Percentiles rank a stretch among this genome's conserved stretches.
These are phyloP conservation scores for Candida dubliniensis DNA, from an alignment of 1,139 yeast genomes.

Conservation along the genomic window DNA sequence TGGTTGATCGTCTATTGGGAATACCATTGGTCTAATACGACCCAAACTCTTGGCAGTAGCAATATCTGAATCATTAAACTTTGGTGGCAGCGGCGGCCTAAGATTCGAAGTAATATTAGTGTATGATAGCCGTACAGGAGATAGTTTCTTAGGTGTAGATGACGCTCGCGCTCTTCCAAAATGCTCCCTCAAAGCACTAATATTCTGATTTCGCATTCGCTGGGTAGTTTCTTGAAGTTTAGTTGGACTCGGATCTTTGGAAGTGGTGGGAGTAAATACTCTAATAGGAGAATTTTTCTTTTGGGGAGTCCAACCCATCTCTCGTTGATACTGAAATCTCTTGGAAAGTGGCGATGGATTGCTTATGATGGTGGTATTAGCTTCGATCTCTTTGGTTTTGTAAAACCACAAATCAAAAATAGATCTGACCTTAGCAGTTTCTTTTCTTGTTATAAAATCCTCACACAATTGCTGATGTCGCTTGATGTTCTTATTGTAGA, in stretches of 20 bases:
- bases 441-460: conserved; percentile 36
- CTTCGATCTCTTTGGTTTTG: conserved; percentile 19
- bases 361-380: conserved; percentile 23
- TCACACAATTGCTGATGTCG: conserved; percentile 41
- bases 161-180: conserved; percentile 30
- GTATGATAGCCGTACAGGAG: conserved; percentile 1
- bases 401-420: conserved; percentile 41
- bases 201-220: conserved; percentile 32
- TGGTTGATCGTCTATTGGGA: conserved; percentile 38
- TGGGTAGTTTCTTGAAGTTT: conserved; percentile 42
- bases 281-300: conserved; percentile 18
- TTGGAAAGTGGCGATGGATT: conserved; percentile 40
- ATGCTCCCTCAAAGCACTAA: conserved; percentile 36
- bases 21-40: conserved; percentile 39
- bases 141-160: conserved; percentile 13
- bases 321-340: conserved; percentile 14
- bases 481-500: conserved; percentile 31
- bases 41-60: conserved; percentile 41
- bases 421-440: conserved; percentile 25
- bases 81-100: conserved; percentile 36
- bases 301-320: conserved; percentile 28
- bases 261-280: conserved; percentile 25
- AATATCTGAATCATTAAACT: conserved; percentile 22
- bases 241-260: conserved; percentile 35
- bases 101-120: conserved; percentile 2